Conservation (phyloP, 805 yeast species). For the Suhomyces prunicola region DNA sequence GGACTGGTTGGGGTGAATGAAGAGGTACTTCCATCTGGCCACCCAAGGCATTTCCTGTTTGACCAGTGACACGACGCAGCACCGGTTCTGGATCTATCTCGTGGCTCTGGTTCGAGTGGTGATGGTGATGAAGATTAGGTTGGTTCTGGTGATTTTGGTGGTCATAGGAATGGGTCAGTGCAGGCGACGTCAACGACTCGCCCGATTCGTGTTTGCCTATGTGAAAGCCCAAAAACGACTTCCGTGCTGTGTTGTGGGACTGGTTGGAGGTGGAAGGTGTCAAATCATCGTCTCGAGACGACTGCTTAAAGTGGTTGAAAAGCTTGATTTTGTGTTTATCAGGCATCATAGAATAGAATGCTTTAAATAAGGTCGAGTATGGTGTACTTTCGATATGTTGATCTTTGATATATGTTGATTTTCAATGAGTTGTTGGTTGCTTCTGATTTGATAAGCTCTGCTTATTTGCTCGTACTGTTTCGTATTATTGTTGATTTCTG, state of each 20-base stretch:
- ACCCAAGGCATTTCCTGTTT: neutral
- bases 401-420: neutral
- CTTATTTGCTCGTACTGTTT: neutral
- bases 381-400: no score
- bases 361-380: neutral
- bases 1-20: conserved; percentile 10
- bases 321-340: conserved; percentile 43
- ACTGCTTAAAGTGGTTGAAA: conserved; percentile 36
- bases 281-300: conserved; percentile 18
- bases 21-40: neutral
- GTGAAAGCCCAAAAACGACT: conserved; percentile 37
- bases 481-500: neutral
- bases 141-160: conserved; percentile 9
- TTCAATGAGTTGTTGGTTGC: neutral
- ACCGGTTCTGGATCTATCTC: neutral
- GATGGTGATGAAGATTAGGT: neutral
- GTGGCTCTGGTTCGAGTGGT: conserved; percentile 6
- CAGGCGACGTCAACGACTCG: conserved; percentile 36
- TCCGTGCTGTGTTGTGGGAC: conserved; percentile 18
- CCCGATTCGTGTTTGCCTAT: conserved; percentile 41
- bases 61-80: neutral
- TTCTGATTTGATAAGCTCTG: neutral
- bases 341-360: conserved; percentile 27
- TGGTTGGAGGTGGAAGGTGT: conserved; percentile 33
- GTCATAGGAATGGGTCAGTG: conserved; percentile 31